Base-by-base conservation (phyloP, 371 early-diverging fungal genomes). In the Gilbertella persicaria region DNA sequence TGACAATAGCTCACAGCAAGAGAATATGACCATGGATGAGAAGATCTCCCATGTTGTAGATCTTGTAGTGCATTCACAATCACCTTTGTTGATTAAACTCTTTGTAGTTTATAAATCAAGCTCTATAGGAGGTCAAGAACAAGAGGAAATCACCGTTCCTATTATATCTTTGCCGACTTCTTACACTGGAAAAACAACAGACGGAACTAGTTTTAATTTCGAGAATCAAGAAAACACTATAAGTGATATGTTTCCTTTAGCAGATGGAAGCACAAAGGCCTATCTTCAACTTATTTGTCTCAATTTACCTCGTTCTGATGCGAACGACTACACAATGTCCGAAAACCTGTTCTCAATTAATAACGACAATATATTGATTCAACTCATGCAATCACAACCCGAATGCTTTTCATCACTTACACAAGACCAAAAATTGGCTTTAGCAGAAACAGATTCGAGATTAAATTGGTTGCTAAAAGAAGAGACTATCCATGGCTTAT, bases 401-500 rank as follows among this genome's bases (percentile, higher is more conserved):
- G 61, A 67, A 42, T 69, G 71, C 50, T 78, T 79, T 36, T 60
- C 64, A 0, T 63, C 78, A 17, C 72, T 82, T 10, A 66, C 60
- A n/a, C 53, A 62, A 7, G 79, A 79, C n/a, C 85, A 89, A 45
- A 71, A 73, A 24, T 73, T 75, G 35, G 88, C 83, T 1, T 58
- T 91, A n/a, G 72, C 73, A 1, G 85, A 83, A 28, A 84, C 82
- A 5, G 77, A 81, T 37, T 62, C 78, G 1, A 66, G 80, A 1
- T 62, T 92, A 4, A 78, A 82, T 12, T 78, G 79, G 79, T 53
- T 89, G 0, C 62, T 89, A 13, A 83, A 83, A 54, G 88, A 89
- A 63, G 90, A 90, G 65, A 81, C 87, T 4, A 80, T 92, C 50
- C 84, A 88, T 56, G 82, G 83, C 0, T 60, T 92, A 19, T 56